phyloP scores from a whole-genome alignment of 2,329 filamentous ascomycete genomes.

The Pestalotiopsis sp. region DNA sequence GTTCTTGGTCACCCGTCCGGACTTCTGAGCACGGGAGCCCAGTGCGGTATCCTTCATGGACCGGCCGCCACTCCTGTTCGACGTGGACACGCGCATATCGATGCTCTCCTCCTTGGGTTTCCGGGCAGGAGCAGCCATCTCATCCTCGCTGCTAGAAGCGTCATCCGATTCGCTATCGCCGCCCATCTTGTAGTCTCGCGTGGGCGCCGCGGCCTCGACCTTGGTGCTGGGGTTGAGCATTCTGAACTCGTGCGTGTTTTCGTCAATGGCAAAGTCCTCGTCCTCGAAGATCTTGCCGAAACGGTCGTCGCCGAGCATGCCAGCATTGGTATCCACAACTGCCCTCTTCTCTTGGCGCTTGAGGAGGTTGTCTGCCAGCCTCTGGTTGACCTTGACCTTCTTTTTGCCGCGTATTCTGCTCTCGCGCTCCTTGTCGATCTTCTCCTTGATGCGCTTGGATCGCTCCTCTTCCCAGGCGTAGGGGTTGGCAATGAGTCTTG shows the following conservation, averaged over 20 bases:
- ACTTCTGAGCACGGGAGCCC: constrained; percentile 56
- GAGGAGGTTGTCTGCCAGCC: constrained; percentile 73
- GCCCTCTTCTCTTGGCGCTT: constrained; percentile 64
- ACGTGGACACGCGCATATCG: constrained; percentile 70
- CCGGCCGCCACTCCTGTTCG: constrained; percentile 62
- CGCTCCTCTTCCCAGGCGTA: constrained; percentile 93
- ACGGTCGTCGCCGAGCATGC: constrained; percentile 79
- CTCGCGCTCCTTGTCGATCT: constrained; percentile 95
- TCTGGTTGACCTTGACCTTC: constrained; percentile 96
- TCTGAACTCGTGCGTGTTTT: constrained; percentile 83
- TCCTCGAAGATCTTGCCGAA: constrained; percentile 91
- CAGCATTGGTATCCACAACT: constrained; percentile 59
- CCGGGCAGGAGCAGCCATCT: constrained; percentile 24
- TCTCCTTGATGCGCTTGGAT: constrained; percentile 87
- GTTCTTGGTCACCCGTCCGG: constrained; percentile 46
- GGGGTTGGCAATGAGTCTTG: constrained; percentile 87
- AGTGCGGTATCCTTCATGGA: constrained; percentile 57
- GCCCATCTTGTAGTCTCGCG: constrained; percentile 40
- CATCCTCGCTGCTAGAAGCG: constrained; percentile 41
- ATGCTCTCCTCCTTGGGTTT: constrained; percentile 36
- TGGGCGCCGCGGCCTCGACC: constrained; percentile 37
- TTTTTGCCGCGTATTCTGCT: constrained; percentile 92
- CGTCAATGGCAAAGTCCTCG: constrained; percentile 89
- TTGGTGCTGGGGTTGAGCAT: constrained; percentile 86
- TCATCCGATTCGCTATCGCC: constrained; percentile 37